A percentile compares a stretch with the other conserved stretches of the same genome.
Conservation (phyloP, 169 alveolate genomes). For the Miamiensis avidus region DNA sequence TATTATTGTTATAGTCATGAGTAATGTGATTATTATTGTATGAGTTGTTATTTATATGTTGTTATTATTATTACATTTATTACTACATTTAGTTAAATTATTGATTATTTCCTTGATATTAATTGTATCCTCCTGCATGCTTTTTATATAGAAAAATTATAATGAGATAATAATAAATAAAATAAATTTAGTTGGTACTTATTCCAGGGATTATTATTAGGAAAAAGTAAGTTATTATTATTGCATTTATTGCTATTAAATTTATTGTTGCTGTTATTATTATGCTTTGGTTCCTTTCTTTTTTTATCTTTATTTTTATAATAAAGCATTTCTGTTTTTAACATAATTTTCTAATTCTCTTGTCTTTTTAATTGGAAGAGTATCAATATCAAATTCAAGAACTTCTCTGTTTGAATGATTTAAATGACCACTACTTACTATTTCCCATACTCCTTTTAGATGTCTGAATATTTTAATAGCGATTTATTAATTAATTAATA, state of each 20-base stretch:
- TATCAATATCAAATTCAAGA: constrained; percentile 46
- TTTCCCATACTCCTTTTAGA: neutral
- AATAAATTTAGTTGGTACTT: neutral
- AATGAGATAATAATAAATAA: no score
- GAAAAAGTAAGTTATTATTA: neutral
- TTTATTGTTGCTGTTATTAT: no score
- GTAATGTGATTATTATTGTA: no score
- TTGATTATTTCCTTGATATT: no score
- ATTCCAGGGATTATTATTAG: neutral
- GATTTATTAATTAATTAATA: no score
- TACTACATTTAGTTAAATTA: no score
- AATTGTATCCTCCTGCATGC: no score
- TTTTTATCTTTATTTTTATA: no score
- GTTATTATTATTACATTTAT: neutral
- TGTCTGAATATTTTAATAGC: neutral
- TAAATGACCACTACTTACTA: neutral
- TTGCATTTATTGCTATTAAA: neutral
- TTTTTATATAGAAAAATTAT: no score
- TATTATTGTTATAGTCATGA: neutral
- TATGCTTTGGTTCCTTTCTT: neutral
- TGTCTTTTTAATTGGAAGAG: constrained; percentile 39
- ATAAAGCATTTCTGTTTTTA: neutral
- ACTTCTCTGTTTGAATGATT: constrained; percentile 27
- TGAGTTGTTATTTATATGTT: neutral
- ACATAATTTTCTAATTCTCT: constrained; percentile 48